Conservation (phyloP, 495 filamentous ascomycete species). For the Penicillium fimorum region DNA sequence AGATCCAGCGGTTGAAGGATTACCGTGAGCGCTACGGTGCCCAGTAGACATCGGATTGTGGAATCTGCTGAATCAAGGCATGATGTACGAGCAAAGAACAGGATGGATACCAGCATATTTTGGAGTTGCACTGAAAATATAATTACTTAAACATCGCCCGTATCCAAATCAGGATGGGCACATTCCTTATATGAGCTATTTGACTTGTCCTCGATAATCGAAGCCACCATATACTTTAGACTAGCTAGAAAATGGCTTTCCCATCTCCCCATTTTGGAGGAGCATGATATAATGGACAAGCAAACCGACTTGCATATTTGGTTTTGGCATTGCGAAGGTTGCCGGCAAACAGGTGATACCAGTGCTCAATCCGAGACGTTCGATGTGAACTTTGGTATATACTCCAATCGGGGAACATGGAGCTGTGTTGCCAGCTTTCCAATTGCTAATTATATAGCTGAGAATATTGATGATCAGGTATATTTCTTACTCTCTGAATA, state of each 20-base stretch:
- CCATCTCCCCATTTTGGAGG: neutral
- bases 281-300: neutral
- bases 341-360: slow-evolving; percentile 9
- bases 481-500: neutral
- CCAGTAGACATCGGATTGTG: slow-evolving; percentile 25
- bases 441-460: neutral
- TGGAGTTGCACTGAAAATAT: slow-evolving; percentile 14
- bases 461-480: no score
- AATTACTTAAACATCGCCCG: neutral
- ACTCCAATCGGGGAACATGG: slow-evolving; percentile 16
- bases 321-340: neutral
- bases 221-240: neutral
- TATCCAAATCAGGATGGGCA: neutral
- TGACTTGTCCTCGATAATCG: neutral
- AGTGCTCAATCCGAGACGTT: neutral
- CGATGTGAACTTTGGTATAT: neutral
- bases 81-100: slow-evolving; percentile 20
- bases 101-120: slow-evolving; percentile 26
- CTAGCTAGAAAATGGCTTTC: neutral
- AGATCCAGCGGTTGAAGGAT: slow-evolving; percentile 70
- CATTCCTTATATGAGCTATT: slow-evolving; percentile 3
- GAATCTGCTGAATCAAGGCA: slow-evolving; percentile 18
- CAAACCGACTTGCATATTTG: neutral
- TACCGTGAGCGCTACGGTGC: slow-evolving; percentile 71
- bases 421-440: neutral